Evolutionary conservation across 2,329 filamentous ascomycete species (phyloP).

Genomic region (Aspergillus awamori): DNA sequence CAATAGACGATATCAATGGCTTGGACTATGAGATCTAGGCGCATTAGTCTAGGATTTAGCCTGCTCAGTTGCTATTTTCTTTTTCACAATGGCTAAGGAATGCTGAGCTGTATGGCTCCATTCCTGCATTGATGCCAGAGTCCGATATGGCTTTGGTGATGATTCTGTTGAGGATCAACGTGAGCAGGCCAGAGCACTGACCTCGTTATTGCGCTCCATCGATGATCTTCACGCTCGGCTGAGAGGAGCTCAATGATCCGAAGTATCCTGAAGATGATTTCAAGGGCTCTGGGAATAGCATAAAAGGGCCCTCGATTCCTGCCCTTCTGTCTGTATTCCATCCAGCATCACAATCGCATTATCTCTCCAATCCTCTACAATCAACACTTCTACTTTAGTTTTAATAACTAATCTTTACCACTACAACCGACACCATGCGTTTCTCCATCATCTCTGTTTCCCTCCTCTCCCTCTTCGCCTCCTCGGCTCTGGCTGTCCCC

Average conservation of each 20-base stretch:
- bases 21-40: neutral
- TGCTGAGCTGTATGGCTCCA: neutral
- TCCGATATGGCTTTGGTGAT: neutral
- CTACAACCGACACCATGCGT: neutral
- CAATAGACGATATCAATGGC: neutral
- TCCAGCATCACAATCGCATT: neutral
- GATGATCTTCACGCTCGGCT: neutral
- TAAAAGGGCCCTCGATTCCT: constrained; percentile 2
- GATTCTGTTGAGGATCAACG: neutral
- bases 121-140: neutral
- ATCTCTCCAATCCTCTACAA: neutral
- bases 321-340: neutral
- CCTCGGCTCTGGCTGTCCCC: neutral
- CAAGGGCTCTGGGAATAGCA: neutral
- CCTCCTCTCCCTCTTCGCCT: neutral
- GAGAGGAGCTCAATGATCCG: neutral
- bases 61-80: neutral
- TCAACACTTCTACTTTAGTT: neutral
- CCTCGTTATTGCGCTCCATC: neutral
- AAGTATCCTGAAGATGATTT: neutral
- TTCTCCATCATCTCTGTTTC: constrained; percentile 3
- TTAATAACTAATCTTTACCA: neutral
- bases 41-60: neutral
- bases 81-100: neutral
- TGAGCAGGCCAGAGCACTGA: neutral